A percentile compares a stretch with the other conserved stretches of the same genome.
Conservation (phyloP, 208 protist species). For the Polymyxa betae region DNA sequence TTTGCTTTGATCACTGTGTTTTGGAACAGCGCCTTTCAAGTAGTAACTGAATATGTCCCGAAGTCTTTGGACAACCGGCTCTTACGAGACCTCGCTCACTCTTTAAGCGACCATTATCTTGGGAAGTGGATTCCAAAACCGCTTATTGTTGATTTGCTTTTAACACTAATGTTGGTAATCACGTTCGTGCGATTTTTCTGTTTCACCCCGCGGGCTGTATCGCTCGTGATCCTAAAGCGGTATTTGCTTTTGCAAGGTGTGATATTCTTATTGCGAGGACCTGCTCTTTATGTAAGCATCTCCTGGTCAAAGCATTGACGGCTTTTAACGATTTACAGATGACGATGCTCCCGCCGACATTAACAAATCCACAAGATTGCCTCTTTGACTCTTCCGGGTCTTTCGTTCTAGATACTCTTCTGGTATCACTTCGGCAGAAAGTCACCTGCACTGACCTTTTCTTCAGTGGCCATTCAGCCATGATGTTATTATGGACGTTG, state of each 20-base stretch:
- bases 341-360: not conserved
- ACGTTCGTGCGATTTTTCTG: not conserved
- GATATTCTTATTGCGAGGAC: slow-evolving; percentile 6
- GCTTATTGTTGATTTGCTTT: not conserved
- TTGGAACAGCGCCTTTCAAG: slow-evolving; percentile 43
- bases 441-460: slow-evolving; percentile 46
- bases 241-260: slow-evolving; percentile 39
- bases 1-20: not conserved
- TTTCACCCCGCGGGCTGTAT: not conserved
- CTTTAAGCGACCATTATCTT: not conserved
- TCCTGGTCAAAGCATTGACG: not conserved
- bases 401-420: not conserved
- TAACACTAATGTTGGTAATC: not conserved
- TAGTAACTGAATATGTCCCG: not conserved
- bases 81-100: not conserved
- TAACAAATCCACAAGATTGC: not conserved
- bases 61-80: not conserved
- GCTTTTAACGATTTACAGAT: not conserved
- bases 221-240: not conserved
- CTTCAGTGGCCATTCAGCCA: slow-evolving; percentile 36
- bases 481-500: not conserved
- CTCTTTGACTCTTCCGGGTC: not conserved
- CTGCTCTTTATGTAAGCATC: not conserved
- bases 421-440: not conserved
- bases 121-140: not conserved